Percentiles rank a stretch among this genome's conserved stretches.
Conservation (phyloP, 2,329 filamentous ascomycete species). For the Niveomyces coronatus region DNA sequence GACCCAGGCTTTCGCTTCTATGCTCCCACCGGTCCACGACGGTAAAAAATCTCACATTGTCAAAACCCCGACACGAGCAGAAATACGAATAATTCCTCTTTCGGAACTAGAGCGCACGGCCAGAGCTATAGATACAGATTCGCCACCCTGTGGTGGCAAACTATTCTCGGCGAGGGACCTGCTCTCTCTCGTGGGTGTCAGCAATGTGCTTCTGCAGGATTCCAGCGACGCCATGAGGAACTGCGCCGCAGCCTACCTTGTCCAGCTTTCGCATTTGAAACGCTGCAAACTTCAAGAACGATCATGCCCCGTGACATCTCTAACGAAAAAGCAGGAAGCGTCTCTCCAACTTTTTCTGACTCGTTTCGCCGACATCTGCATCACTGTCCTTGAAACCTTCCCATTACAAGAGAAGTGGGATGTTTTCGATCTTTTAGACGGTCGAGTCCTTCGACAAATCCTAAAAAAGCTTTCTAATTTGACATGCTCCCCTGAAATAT, state of each 20-base stretch:
- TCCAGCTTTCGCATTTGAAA: constrained; percentile 18
- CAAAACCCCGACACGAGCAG: background rate
- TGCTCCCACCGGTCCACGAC: constrained; percentile 1
- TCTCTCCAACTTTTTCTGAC: constrained; percentile 7
- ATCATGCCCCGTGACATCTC: constrained; percentile 7
- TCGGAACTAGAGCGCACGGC: background rate
- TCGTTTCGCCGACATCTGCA: constrained; percentile 15
- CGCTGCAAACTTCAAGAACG: constrained; percentile 16
- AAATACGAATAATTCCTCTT: background rate
- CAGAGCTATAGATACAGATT: constrained; percentile 8
- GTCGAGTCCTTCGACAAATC: constrained; percentile 18
- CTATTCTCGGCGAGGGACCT: constrained; percentile 11
- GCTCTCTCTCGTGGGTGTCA: constrained; percentile 13
- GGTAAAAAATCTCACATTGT: constrained; percentile 4
- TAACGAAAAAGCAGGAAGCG: background rate
- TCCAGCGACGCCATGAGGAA: constrained; percentile 1
- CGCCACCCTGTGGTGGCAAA: constrained; percentile 12
- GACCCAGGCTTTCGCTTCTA: constrained; percentile 10
- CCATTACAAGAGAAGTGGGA: constrained; percentile 15
- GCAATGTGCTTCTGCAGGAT: constrained; percentile 10
- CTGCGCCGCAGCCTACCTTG: constrained; percentile 14
- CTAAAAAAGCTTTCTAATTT: constrained; percentile 9
- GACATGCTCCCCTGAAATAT: background rate
- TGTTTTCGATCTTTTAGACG: constrained; percentile 23
- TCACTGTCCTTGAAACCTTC: constrained; percentile 11